phyloP scores from a whole-genome alignment of 345 rosid genomes.

The Citrus cavaleriei region DNA sequence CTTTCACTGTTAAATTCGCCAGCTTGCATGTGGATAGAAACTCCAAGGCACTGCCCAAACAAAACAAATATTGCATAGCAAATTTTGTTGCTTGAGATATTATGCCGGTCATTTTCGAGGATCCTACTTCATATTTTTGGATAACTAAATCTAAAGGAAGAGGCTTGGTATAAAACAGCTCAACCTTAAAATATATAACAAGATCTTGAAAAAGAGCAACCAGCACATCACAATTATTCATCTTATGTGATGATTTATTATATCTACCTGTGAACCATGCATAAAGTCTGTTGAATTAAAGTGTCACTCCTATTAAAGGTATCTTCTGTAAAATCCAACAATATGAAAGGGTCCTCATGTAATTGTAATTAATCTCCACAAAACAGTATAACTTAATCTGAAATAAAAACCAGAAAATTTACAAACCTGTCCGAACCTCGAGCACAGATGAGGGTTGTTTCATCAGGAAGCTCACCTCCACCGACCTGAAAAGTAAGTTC shows the following conservation, averaged over 20 bases:
- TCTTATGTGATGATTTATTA: background rate
- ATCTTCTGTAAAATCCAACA: conserved; percentile 5
- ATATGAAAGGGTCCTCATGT: conserved; percentile 1
- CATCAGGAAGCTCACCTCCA: conserved; percentile 88
- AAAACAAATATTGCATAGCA: conserved; percentile 11
- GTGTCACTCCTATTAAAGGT: background rate
- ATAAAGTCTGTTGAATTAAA: background rate
- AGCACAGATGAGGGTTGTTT: conserved; percentile 73
- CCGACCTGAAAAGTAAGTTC: conserved; percentile 59
- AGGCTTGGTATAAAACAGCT: background rate
- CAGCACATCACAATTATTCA: background rate
- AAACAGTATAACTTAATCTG: background rate
- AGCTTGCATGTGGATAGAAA: conserved; percentile 11
- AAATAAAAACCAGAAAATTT: background rate
- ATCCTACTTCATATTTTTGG: conserved; percentile 7
- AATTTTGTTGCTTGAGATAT: conserved; percentile 6
- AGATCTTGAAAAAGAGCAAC: background rate
- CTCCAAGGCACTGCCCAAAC: conserved; percentile 77
- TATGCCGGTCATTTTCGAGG: background rate
- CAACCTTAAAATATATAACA: background rate
- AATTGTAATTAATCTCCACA: conserved; percentile 3
- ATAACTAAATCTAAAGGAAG: background rate
- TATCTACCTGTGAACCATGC: background rate
- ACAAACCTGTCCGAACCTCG: conserved; percentile 97
- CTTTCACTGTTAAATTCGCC: no score